A percentile compares a stretch with the other conserved stretches of the same genome.
Evolutionary conservation across 768 basidiomycete genomes (phyloP).

Genomic region (Mycena pura): DNA sequence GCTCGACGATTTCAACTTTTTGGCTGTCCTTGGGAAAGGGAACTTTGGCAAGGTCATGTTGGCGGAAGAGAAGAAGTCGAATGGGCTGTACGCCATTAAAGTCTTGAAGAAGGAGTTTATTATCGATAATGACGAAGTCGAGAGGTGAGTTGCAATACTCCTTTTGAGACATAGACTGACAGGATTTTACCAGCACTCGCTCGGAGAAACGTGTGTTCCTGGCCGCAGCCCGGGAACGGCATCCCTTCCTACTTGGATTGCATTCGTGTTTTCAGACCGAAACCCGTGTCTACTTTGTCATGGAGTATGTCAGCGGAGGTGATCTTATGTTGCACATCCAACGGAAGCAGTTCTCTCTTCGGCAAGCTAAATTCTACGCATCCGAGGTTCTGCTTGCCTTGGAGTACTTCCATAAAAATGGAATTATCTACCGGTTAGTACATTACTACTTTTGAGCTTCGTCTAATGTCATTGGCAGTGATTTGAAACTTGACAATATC

Average conservation of each 20-base stretch:
- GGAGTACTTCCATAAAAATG: constrained; percentile 98
- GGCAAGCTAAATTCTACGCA: constrained; percentile 99
- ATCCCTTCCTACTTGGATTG: constrained; percentile 95
- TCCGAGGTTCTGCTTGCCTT: constrained; percentile 94
- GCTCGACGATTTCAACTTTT: constrained; percentile 98
- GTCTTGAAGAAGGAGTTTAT: constrained; percentile 99
- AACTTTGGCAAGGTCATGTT: constrained; percentile 99
- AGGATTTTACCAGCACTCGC: constrained; percentile 77
- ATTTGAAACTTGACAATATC: constrained; percentile 98
- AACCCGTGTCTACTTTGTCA: constrained; percentile 98
- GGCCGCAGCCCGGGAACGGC: constrained; percentile 94
- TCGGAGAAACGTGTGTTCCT: constrained; percentile 99
- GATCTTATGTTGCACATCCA: constrained; percentile 99
- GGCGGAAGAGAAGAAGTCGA: constrained; percentile 95
- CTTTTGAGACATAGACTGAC: constrained; percentile 18
- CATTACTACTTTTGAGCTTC: not conserved
- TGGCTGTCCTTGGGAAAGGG: constrained; percentile 97
- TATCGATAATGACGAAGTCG: constrained; percentile 99
- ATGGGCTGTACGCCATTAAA: constrained; percentile 95
- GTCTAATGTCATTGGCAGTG: constrained; percentile 53
- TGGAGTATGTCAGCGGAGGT: constrained; percentile 99
- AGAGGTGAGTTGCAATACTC: constrained; percentile 67
- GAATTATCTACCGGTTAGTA: constrained; percentile 95
- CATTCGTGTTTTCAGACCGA: constrained; percentile 99
- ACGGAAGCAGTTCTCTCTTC: constrained; percentile 96